Conservation (phyloP, 495 filamentous ascomycete species). For the Podospora tetraspora region DNA sequence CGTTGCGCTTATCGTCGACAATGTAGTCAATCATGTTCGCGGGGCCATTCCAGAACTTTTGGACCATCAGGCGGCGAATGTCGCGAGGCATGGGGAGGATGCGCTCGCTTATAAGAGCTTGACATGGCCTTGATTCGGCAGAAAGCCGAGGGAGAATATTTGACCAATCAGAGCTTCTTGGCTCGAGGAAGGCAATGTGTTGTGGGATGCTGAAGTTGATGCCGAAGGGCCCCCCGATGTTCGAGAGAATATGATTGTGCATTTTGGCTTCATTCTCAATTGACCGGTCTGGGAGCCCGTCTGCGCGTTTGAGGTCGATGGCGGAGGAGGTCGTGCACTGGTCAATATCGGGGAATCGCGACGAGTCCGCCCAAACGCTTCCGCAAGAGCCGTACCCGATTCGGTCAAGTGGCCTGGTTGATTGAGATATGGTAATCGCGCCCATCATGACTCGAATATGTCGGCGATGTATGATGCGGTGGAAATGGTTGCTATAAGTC, state of each 20-base stretch:
- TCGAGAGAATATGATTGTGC: constrained; percentile 16
- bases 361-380: constrained; percentile 13
- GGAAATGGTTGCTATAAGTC: too few relatives aligned
- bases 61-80: constrained; percentile 24
- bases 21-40: constrained; percentile 21
- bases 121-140: constrained; percentile 28
- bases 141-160: constrained; percentile 18
- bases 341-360: constrained; percentile 1
- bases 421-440: constrained; percentile 5
- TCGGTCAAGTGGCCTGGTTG: neutral
- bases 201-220: constrained; percentile 11
- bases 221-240: neutral
- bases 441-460: neutral
- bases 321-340: neutral
- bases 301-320: constrained; percentile 16
- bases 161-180: neutral
- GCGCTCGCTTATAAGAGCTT: constrained; percentile 34
- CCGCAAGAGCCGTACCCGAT: constrained; percentile 17
- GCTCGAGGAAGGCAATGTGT: constrained; percentile 1
- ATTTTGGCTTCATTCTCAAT: constrained; percentile 12
- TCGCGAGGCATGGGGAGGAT: constrained; percentile 35
- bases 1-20: constrained; percentile 27
- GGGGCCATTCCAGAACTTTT: constrained; percentile 33
- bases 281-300: constrained; percentile 7
- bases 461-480: too few relatives aligned